Evolutionary conservation across 2,329 filamentous ascomycete genomes (phyloP).

Genomic region (Zasmidium citrigriseum): DNA sequence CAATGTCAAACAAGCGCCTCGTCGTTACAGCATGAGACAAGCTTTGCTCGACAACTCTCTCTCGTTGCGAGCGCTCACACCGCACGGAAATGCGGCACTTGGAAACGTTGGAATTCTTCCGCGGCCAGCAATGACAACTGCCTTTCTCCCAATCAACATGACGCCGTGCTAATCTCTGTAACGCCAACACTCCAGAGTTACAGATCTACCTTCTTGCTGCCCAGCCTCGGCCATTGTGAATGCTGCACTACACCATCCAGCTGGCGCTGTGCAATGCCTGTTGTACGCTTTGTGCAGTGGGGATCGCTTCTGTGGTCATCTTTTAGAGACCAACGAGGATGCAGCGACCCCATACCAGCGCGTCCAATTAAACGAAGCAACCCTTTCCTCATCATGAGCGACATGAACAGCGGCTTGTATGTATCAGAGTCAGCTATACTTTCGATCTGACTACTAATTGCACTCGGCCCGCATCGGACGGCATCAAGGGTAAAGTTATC

Average conservation of each 20-base stretch:
- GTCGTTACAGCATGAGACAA: constrained; percentile 6
- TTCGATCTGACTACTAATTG: not conserved
- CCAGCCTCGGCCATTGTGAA: not conserved
- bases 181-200: not conserved
- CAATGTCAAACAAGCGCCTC: not conserved
- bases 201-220: not conserved
- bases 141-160: not conserved
- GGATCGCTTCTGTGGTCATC: too few relatives aligned
- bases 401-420: too few relatives aligned
- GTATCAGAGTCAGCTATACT: not conserved
- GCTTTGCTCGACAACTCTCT: not conserved
- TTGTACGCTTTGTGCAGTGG: too few relatives aligned
- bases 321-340: too few relatives aligned
- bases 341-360: too few relatives aligned
- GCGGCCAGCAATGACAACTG: not conserved
- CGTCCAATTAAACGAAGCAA: too few relatives aligned
- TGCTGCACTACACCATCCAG: not conserved
- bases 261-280: too few relatives aligned
- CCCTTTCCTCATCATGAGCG: too few relatives aligned
- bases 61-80: not conserved
- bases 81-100: constrained; percentile 1
- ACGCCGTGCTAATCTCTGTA: not conserved
- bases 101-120: not conserved
- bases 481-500: not conserved
- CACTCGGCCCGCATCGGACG: not conserved